Evolutionary conservation across 2,329 filamentous ascomycete species (phyloP).

Genomic region (Aspergillus pseudoviridinutans): DNA sequence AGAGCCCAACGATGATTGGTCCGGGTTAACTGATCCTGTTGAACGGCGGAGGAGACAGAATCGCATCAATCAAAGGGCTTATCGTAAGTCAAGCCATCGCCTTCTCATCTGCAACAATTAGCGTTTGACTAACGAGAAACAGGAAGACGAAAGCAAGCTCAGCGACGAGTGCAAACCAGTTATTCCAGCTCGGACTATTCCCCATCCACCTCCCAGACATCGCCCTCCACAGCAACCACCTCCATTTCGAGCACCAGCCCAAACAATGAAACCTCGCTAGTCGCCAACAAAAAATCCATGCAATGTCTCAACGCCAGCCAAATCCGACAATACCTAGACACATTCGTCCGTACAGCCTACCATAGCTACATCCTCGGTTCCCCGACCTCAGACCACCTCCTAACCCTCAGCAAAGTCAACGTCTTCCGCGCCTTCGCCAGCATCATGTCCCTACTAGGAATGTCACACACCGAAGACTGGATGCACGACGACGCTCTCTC

Average conservation of each 20-base stretch:
- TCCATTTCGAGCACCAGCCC: neutral
- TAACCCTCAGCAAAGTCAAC: slow-evolving; percentile 33
- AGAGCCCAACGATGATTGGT: slow-evolving; percentile 19
- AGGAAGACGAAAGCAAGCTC: slow-evolving; percentile 21
- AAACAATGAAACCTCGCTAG: slow-evolving; percentile 1
- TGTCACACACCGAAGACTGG: slow-evolving; percentile 9
- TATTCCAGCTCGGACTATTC: neutral
- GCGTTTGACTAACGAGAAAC: neutral
- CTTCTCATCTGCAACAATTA: neutral
- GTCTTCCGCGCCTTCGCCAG: slow-evolving; percentile 31
- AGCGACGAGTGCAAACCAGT: neutral
- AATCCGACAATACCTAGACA: slow-evolving; percentile 7
- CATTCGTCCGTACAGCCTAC: slow-evolving; percentile 19
- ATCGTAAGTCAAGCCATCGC: slow-evolving; percentile 15
- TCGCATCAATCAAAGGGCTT: slow-evolving; percentile 29
- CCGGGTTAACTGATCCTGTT: slow-evolving; percentile 21
- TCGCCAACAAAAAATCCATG: neutral
- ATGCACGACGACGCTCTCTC: slow-evolving; percentile 29
- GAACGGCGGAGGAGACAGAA: slow-evolving; percentile 29
- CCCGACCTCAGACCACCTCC: slow-evolving; percentile 29
- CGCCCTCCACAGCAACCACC: neutral
- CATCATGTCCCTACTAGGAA: slow-evolving; percentile 29
- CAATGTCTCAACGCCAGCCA: neutral
- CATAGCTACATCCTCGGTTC: slow-evolving; percentile 23
- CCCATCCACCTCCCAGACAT: neutral